Percentiles rank a stretch among this genome's conserved stretches.
phyloP scores from a whole-genome alignment of 352 stramenopile species.

The Pythium folliculosum region DNA sequence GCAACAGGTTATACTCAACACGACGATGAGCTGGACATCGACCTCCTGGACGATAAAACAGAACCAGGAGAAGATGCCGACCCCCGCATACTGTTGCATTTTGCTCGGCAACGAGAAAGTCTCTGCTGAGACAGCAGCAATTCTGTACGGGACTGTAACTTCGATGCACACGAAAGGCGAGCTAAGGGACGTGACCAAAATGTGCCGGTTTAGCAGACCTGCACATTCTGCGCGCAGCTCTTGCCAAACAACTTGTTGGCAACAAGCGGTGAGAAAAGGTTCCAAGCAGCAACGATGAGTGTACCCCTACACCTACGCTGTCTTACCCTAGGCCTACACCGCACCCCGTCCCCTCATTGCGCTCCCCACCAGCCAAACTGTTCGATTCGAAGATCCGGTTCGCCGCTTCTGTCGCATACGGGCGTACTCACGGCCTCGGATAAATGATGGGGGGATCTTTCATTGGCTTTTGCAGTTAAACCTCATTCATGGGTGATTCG shows the following conservation, averaged over 20 bases:
- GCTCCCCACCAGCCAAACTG: constrained; percentile 27
- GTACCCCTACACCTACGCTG: constrained; percentile 21
- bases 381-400: constrained; percentile 26
- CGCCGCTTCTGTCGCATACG: constrained; percentile 27
- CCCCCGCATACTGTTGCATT: too few species aligned
- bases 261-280: constrained; percentile 1
- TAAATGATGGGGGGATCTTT: constrained; percentile 12
- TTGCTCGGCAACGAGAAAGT: background rate
- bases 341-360: constrained; percentile 8
- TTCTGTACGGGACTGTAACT: background rate
- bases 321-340: constrained; percentile 16
- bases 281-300: constrained; percentile 19
- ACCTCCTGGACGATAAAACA: constrained; percentile 2
- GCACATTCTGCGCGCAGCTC: background rate
- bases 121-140: constrained; percentile 8
- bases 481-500: constrained; percentile 6
- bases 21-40: background rate
- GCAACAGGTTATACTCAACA: background rate
- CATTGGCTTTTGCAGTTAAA: constrained; percentile 15
- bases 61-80: constrained; percentile 3
- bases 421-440: background rate
- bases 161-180: background rate
- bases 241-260: background rate
- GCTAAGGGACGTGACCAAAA: background rate
- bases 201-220: background rate